Evolutionary conservation across 768 basidiomycete genomes (phyloP).

Genomic region (Kwoniella europaea): DNA sequence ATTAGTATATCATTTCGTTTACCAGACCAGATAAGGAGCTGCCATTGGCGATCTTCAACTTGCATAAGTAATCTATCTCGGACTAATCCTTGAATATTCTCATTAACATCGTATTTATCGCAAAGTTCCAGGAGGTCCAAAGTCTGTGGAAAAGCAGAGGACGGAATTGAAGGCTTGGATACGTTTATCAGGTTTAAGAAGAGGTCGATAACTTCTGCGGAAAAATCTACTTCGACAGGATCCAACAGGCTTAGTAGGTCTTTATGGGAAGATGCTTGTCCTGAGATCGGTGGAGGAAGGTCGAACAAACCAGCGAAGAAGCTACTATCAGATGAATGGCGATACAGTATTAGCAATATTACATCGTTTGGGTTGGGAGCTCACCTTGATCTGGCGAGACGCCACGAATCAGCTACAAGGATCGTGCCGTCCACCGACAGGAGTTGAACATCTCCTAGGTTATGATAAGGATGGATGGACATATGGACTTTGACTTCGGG

Average conservation of each 20-base stretch:
- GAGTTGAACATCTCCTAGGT: slow-evolving; percentile 1
- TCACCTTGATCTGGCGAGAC: slow-evolving; percentile 15
- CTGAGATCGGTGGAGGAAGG: neutral
- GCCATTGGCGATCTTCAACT: neutral
- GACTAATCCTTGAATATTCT: neutral
- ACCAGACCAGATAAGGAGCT: neutral
- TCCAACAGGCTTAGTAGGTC: neutral
- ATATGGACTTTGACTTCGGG: too few species aligned
- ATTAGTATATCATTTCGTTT: neutral
- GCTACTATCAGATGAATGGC: too few species aligned
- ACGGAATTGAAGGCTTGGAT: neutral
- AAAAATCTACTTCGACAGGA: neutral
- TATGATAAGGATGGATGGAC: slow-evolving; percentile 6
- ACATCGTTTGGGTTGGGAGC: too few species aligned
- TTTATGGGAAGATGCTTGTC: neutral
- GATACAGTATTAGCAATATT: too few species aligned
- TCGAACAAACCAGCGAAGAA: slow-evolving; percentile 9
- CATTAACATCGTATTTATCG: slow-evolving; percentile 7
- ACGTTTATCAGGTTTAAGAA: slow-evolving; percentile 19
- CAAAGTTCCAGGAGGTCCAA: slow-evolving; percentile 11
- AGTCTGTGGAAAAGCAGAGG: neutral
- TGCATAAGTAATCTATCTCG: neutral
- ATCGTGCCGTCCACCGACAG: neutral
- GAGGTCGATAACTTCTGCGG: neutral
- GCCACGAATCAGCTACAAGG: slow-evolving; percentile 1